Base-by-base conservation (phyloP, 352 stramenopile species). In the Phytopythium delawarense region DNA sequence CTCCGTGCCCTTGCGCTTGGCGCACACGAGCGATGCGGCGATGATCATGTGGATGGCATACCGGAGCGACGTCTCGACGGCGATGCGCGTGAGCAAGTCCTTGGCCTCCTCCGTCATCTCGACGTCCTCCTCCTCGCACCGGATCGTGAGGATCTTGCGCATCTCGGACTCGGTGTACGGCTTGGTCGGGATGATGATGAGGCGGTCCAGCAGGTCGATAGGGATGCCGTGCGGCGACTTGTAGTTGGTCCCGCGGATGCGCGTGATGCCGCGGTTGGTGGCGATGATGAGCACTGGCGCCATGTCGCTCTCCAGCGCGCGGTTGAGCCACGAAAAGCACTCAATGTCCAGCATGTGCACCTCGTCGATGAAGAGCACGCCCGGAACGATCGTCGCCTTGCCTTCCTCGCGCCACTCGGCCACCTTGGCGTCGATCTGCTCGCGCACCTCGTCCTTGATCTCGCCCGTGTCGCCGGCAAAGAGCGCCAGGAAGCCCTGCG, bases 11-110 rank as follows among this genome's bases (percentile, higher is more conserved):
- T 99, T 98, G 52, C 91, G 78, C 75, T 99, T 98, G 21, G 86
- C 75, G 55, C 96, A 98, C 50, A 96, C 84, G 11, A 99, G 78
- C 55, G 89, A 98, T n/a, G 96, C 89, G 13, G 96, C 96, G 67
- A 99, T 99, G 74, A 99, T 99, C 94, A 99, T 99, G 67, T 99
- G 97, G 71, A 99, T 99, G 11, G 97, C 97, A 78, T 99, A 99
- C 48, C 97, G 97, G 44, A 99, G 83, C 46, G 89, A 98, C 25
- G 98, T 99, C 82, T 99, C 96, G 25, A 96, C 90, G 4, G 95
- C 97, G 70, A 99, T 99, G n/a, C 94, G 87, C n/a, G 96, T 98
- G 28, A 99, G 83, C 35, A 99, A 67, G 50, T 99, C 96, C 57
- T 99, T 88, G 15, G 97, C 97, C 42, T 99, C 94, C 46, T 98